These are phyloP conservation scores for Polychaeton citri DNA, from an alignment of 2,329 filamentous ascomycete species.

Conservation along the genomic window DNA sequence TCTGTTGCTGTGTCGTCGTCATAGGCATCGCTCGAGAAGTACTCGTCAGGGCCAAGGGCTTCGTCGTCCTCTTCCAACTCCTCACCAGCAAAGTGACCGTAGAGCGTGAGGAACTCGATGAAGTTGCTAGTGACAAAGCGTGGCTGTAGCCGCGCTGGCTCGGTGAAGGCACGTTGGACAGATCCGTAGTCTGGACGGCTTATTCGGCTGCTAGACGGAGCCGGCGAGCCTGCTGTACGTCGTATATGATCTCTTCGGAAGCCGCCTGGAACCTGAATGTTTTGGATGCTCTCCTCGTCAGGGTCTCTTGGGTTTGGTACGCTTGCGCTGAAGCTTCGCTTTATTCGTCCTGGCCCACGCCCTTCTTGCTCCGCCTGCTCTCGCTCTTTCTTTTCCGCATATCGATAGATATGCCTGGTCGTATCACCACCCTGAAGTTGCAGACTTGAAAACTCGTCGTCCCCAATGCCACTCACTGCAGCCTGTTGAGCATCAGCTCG, in stretches of 20 bases:
- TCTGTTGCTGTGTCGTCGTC: constrained; percentile 34
- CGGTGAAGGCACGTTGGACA: constrained; percentile 4
- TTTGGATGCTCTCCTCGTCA: constrained; percentile 66
- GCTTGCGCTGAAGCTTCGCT: constrained; percentile 81
- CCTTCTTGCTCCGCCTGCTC: constrained; percentile 66
- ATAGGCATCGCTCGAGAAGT: constrained; percentile 69
- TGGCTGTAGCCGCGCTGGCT: constrained; percentile 24
- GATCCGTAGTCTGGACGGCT: constrained; percentile 19
- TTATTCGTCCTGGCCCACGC: constrained; percentile 42
- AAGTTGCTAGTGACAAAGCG: constrained; percentile 81
- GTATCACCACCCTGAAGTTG: constrained; percentile 89
- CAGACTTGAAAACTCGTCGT: constrained; percentile 84
- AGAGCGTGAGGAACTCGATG: constrained; percentile 86
- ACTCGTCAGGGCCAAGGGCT: constrained; percentile 72
- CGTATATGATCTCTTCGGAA: constrained; percentile 85
- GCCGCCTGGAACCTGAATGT: constrained; percentile 85
- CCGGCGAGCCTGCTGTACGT: constrained; percentile 48
- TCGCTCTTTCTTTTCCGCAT: constrained; percentile 74
- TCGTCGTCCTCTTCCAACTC: constrained; percentile 95
- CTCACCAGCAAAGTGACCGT: constrained; percentile 95
- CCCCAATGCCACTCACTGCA: constrained; percentile 42
- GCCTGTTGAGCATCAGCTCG: constrained; percentile 15
- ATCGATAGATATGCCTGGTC: constrained; percentile 88
- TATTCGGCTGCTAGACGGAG: constrained; percentile 30
- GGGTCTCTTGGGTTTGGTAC: constrained; percentile 65